Percentiles rank a stretch among this genome's conserved stretches.
phyloP scores from a whole-genome alignment of 352 stramenopile genomes.

The Pythium oligandrum region DNA sequence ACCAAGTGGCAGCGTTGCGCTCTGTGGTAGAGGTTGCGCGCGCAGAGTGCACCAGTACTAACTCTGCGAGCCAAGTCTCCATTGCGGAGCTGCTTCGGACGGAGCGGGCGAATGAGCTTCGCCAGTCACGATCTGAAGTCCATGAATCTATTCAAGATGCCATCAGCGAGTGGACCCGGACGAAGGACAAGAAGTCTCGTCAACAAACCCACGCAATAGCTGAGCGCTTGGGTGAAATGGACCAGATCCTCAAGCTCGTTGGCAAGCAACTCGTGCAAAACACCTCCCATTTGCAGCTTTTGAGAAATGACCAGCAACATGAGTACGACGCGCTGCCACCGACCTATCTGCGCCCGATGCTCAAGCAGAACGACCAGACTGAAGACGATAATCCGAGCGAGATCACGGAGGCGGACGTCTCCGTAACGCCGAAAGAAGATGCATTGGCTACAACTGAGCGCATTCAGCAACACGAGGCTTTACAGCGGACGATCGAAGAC shows the following conservation, averaged over 20 bases:
- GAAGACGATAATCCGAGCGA: neutral
- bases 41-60: too few relatives aligned
- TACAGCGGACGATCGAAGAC: slow-evolving; percentile 11
- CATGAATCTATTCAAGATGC: too few relatives aligned
- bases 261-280: slow-evolving; percentile 63
- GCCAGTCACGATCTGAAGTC: too few relatives aligned
- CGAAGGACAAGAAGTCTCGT: slow-evolving; percentile 16
- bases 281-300: slow-evolving; percentile 51
- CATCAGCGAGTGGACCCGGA: neutral
- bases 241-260: slow-evolving; percentile 59
- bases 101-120: too few relatives aligned
- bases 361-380: neutral
- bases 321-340: neutral
- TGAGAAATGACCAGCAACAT: slow-evolving; percentile 38
- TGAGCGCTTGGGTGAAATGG: slow-evolving; percentile 45
- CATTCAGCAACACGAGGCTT: slow-evolving; percentile 9
- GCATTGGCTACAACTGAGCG: neutral
- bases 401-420: too few relatives aligned
- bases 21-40: too few relatives aligned
- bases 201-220: slow-evolving; percentile 22
- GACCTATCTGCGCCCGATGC: neutral
- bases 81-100: too few relatives aligned
- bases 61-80: too few relatives aligned
- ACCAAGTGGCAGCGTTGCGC: too few relatives aligned
- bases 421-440: too few relatives aligned